Base-by-base conservation (phyloP, 768 basidiomycete genomes). In the Lentinula sp. region DNA sequence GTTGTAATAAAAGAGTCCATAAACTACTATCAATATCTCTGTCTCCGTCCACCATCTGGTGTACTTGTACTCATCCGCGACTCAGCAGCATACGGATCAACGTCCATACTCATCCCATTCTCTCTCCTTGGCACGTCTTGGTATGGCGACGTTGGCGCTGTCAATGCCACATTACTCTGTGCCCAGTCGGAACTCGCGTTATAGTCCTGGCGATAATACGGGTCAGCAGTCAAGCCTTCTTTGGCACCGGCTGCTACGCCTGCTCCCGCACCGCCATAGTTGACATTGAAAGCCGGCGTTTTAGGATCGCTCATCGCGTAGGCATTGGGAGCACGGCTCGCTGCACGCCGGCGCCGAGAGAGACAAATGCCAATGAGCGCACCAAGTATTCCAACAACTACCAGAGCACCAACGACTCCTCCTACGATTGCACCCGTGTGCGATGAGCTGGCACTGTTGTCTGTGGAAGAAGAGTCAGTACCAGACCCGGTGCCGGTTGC, bases 171-270 rank as follows among this genome's bases (percentile, higher is more conserved):
- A 21, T 70, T 77, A 68, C 86, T 88, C 53, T 76, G 75, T 64
- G 84, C 84, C 85, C 85, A 87, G 50, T 80, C 77, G 65, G 76
- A 77, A 65, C 80, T 84, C 57, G 75, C 65, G 67, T 83, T 85
- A 66, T 53, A 61, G 59, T 81, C 82, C 70, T 87, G 86, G 65
- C 83, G 82, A 67, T 91, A 71, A 21, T 88, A 88, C 56, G 87
- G 75, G 67, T 89, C 89, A 45, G 87, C 81, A 63, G 84, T 85
- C 67, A 85, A 84, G 73, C 87, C 83, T 64, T 86, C 65, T 49
- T 64, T 65, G 31, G 61, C 72, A 28, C 67, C 69, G 31, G 67
- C 68, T 52, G 61, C 67, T 45, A 66, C 70, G 28, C 73, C 74
- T 16, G 67, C n/a, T 42, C 45, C 61, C 35, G 18, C 56, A n/a